Evolutionary conservation across 192 early-diverging fungal genomes (phyloP), one percentile per base, ranked within the genome.

Genomic region (Coemansia sp.): DNA sequence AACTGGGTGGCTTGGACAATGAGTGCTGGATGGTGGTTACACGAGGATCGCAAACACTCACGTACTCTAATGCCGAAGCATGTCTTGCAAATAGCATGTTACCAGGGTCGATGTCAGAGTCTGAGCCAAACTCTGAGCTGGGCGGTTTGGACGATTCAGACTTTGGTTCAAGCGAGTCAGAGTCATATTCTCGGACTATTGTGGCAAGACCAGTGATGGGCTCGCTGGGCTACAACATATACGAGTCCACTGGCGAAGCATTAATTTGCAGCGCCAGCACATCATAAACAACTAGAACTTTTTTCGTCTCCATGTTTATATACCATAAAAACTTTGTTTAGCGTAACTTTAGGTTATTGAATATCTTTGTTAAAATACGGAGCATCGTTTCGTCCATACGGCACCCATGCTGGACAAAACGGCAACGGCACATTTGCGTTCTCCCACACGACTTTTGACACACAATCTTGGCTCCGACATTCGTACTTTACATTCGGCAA

Each of bases 301-400:
- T 35, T 35, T 35, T 35, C 9, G 31, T 35, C 7, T 8, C 31
- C 7, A 8, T 8, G 31, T 35, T 35, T 35, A 35, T 6, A 31
- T 7, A 35, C 31, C 31, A 35, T 35, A 35, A 35, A 35, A 35
- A 35, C 31, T 31, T 7, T 21, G 21, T 21, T 21, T 21, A 21
- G 21, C 21, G 21, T 21, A 6, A 35, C 7, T 1, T 35, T 35
- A 35, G 31, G 6, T 35, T 35, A 35, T 45, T 19, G 19, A 49
- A 49, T 49, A 49, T 21, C 1, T 35, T n/a, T n/a, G 43, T 29
- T 64, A 14, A 64, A 55, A 47, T 52, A 65, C 10, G 69, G 69
- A 6, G 16, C 41, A 21, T 71, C 69, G 22, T 39, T 10, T 49
- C 58, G 4, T 3, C 19, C 9, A 8, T 71, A 65, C 9, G 37